phyloP scores from a whole-genome alignment of 352 stramenopile species.

The Phytophthora pseudosyringae region DNA sequence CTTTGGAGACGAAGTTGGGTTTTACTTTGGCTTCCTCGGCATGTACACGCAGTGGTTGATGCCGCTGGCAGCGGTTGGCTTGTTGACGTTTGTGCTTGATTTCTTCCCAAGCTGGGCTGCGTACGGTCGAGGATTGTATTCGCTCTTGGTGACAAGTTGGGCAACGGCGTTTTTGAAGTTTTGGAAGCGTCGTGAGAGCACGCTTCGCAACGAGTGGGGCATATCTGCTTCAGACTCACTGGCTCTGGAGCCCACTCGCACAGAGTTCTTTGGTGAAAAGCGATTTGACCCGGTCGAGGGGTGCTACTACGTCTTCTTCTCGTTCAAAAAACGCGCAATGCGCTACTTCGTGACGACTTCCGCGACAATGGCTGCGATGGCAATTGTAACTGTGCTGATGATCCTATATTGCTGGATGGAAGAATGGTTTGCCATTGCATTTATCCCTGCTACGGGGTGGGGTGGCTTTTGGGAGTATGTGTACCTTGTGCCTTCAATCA shows the following conservation, averaged over 20 bases:
- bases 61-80: constrained; percentile 86
- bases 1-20: constrained; percentile 92
- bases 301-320: constrained; percentile 85
- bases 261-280: constrained; percentile 76
- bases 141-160: constrained; percentile 92
- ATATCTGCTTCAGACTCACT: constrained; percentile 56
- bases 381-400: constrained; percentile 75
- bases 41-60: constrained; percentile 96
- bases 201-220: constrained; percentile 87
- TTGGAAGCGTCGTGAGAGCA: constrained; percentile 91
- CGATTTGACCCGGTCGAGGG: constrained; percentile 83
- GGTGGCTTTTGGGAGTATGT: constrained; percentile 73
- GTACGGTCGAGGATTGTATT: constrained; percentile 83
- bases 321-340: constrained; percentile 76
- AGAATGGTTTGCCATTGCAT: constrained; percentile 68
- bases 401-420: constrained; percentile 84
- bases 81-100: constrained; percentile 90
- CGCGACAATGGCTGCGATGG: constrained; percentile 72
- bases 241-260: constrained; percentile 58
- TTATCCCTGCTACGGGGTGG: constrained; percentile 69
- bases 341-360: constrained; percentile 79
- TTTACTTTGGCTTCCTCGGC: constrained; percentile 98
- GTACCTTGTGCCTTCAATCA: constrained; percentile 68
- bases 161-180: constrained; percentile 90
- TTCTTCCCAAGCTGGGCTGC: constrained; percentile 56